Evolutionary conservation across 177 flowering plant genomes (phyloP).

Genomic region (Tripterygium wilfordii): DNA sequence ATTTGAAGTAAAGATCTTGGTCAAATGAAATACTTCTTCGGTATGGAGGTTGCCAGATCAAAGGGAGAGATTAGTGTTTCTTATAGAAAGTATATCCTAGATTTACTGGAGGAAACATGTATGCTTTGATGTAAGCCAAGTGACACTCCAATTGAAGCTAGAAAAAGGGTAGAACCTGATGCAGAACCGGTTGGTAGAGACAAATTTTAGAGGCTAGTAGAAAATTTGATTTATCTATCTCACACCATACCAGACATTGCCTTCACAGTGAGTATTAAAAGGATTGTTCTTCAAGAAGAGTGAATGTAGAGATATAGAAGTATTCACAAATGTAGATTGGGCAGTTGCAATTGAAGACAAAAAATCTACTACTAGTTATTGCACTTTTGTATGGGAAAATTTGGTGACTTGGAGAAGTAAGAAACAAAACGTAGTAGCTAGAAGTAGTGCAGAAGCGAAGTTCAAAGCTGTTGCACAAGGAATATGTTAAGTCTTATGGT

Average conservation of each 20-base stretch:
- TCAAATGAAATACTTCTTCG: background rate
- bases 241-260: background rate
- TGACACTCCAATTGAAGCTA: background rate
- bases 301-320: background rate
- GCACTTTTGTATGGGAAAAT: no score
- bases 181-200: background rate
- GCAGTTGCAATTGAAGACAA: no score
- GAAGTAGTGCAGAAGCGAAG: no score
- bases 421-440: no score
- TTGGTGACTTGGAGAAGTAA: no score
- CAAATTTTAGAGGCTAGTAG: background rate
- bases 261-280: no score
- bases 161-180: background rate
- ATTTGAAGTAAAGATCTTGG: background rate
- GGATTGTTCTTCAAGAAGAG: background rate
- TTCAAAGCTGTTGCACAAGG: background rate
- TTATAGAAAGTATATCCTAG: no score
- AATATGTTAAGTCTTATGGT: background rate
- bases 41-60: background rate
- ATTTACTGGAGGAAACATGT: background rate
- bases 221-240: background rate
- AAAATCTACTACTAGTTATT: no score
- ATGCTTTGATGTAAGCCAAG: background rate
- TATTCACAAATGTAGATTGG: no score
- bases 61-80: background rate